Percentiles rank a stretch among this genome's conserved stretches.
Evolutionary conservation across 2,329 filamentous ascomycete genomes (phyloP).

Genomic region (Cladophialophora chaetospira): DNA sequence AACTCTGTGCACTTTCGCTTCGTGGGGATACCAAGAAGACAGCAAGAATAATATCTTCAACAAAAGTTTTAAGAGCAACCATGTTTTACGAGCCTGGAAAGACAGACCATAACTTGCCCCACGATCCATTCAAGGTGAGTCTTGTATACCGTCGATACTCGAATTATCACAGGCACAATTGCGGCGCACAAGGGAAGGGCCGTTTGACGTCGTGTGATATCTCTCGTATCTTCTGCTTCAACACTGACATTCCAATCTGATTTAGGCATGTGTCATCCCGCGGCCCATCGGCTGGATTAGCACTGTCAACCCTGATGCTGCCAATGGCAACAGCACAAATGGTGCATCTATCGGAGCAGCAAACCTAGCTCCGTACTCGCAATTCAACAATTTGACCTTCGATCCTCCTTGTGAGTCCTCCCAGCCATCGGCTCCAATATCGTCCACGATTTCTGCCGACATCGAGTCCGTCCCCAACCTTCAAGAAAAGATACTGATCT

Average conservation of each 20-base stretch:
- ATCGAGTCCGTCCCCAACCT: background rate
- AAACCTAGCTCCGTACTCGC: conserved; percentile 59
- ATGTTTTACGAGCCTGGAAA: conserved; percentile 57
- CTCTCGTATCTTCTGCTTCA: too few species aligned
- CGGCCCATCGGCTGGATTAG: conserved; percentile 66
- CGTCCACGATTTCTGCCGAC: too few species aligned
- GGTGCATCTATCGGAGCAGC: conserved; percentile 28
- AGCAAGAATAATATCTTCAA: background rate
- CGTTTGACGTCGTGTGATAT: too few species aligned
- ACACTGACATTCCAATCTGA: too few species aligned
- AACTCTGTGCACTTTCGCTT: too few species aligned
- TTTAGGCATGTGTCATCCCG: conserved; percentile 58
- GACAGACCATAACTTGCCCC: conserved; percentile 54
- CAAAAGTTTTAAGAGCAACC: background rate
- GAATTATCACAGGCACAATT: too few species aligned
- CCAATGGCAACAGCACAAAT: conserved; percentile 38
- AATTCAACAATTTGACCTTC: conserved; percentile 66
- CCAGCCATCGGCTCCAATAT: too few species aligned
- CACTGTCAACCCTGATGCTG: conserved; percentile 38
- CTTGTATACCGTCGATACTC: conserved; percentile 32
- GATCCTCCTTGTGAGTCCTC: conserved; percentile 56
- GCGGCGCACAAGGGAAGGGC: too few species aligned
- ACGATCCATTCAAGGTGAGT: conserved; percentile 57
- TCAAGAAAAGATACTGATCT: background rate
- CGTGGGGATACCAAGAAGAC: background rate